phyloP scores from a whole-genome alignment of 345 rosid genomes.

The Lumnitzera littorea region DNA sequence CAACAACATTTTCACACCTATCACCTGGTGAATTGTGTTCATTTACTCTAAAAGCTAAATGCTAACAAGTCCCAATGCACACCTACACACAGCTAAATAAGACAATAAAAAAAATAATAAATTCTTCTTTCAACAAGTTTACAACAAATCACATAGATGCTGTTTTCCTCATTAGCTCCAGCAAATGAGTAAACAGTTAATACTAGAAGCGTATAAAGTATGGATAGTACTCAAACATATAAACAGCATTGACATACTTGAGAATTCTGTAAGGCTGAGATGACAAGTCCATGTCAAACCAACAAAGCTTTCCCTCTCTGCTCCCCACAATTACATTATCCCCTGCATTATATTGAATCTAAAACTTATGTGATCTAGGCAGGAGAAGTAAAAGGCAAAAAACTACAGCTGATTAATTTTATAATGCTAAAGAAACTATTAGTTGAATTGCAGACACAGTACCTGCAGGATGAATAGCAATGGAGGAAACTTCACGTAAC shows the following conservation, averaged over 20 bases:
- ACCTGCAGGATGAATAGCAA: conserved; percentile 90
- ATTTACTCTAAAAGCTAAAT: too few species aligned
- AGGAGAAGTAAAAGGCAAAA: too few species aligned
- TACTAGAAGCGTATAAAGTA: too few species aligned
- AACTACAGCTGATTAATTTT: not conserved
- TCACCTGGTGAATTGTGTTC: too few species aligned
- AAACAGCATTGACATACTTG: conserved; percentile 29
- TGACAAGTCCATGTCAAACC: conserved; percentile 98
- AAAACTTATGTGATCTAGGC: not conserved
- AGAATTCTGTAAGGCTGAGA: conserved; percentile 77
- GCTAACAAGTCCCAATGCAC: too few species aligned
- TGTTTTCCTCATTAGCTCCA: not conserved
- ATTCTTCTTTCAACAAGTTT: too few species aligned
- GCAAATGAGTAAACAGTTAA: not conserved
- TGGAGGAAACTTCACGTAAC: conserved; percentile 71
- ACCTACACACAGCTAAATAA: too few species aligned
- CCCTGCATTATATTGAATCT: conserved; percentile 36
- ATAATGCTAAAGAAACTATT: not conserved
- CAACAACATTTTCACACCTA: too few species aligned
- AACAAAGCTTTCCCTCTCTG: conserved; percentile 89
- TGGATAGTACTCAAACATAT: not conserved
- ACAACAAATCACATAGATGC: too few species aligned
- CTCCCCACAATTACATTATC: conserved; percentile 93
- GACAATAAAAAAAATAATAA: too few species aligned
- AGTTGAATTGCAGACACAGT: conserved; percentile 1